These are phyloP conservation scores for Trichothecium sympodiale DNA, from an alignment of 2,329 filamentous ascomycete species.

Conservation along the genomic window DNA sequence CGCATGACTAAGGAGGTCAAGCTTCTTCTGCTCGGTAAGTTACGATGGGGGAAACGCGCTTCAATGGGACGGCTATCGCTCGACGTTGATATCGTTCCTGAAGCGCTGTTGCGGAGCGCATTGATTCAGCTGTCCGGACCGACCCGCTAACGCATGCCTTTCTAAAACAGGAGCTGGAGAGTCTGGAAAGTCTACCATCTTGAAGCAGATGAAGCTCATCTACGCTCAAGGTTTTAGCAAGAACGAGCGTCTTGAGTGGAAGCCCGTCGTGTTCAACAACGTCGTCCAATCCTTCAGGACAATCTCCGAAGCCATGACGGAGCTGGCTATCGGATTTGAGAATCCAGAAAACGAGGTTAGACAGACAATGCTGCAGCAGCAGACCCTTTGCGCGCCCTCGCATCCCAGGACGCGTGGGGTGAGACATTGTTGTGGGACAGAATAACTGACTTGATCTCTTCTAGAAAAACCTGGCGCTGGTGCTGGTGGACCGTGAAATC, in stretches of 20 bases:
- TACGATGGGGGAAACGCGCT: no score
- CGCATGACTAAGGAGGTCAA: constrained; percentile 80
- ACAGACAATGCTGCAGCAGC: constrained; percentile 5
- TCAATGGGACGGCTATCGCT: no score
- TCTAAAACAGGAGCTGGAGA: constrained; percentile 69
- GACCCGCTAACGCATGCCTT: constrained; percentile 7
- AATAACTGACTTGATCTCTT: constrained; percentile 23
- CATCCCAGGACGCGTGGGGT: constrained; percentile 1
- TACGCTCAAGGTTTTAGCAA: constrained; percentile 87
- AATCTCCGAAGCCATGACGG: constrained; percentile 82
- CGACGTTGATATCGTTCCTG: constrained; percentile 3
- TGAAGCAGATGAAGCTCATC: constrained; percentile 99
- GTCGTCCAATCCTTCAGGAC: constrained; percentile 85
- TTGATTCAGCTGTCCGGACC: constrained; percentile 7
- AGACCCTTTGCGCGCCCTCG: constrained; percentile 1
- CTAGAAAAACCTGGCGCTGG: constrained; percentile 66
- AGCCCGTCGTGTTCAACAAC: constrained; percentile 92
- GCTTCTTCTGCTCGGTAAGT: constrained; percentile 74
- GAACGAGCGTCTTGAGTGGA: constrained; percentile 84
- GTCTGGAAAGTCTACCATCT: constrained; percentile 81
- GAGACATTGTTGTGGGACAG: constrained; percentile 13
- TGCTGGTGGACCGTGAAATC: constrained; percentile 74
- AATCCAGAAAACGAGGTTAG: constrained; percentile 68
- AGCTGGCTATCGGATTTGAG: constrained; percentile 70
- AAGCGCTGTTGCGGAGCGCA: neutral